Percentiles rank a stretch among this genome's conserved stretches.
These are phyloP conservation scores for Trichoderma erinaceum DNA, from an alignment of 495 filamentous ascomycete species.

Conservation along the genomic window DNA sequence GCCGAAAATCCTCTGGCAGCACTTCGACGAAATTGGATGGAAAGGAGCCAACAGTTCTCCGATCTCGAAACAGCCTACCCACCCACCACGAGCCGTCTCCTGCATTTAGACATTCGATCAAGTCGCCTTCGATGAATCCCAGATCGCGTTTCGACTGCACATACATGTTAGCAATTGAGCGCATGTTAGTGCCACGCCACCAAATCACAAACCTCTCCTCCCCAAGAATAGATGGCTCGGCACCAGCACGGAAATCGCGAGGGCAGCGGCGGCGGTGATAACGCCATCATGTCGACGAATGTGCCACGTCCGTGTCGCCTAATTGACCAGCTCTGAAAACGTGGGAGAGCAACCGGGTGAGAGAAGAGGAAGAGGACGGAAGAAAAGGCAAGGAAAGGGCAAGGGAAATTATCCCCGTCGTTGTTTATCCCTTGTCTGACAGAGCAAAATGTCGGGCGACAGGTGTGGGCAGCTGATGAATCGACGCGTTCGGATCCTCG, in stretches of 20 bases:
- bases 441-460: not conserved
- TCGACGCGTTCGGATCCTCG: conserved; percentile 2
- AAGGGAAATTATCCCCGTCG: not conserved
- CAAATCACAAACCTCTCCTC: conserved; percentile 65
- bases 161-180: conserved; percentile 20
- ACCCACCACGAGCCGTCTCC: conserved; percentile 99
- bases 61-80: conserved; percentile 79
- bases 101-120: conserved; percentile 96
- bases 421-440: conserved; percentile 13
- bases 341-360: not conserved
- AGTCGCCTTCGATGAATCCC: conserved; percentile 93
- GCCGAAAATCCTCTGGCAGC: conserved; percentile 74
- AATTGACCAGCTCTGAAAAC: conserved; percentile 7
- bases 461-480: conserved; percentile 11
- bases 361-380: not conserved
- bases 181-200: conserved; percentile 16
- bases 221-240: conserved; percentile 91
- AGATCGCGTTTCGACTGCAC: conserved; percentile 77
- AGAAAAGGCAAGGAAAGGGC: not conserved
- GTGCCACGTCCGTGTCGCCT: not conserved
- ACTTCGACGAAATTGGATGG: conserved; percentile 97
- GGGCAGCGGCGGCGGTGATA: conserved; percentile 61
- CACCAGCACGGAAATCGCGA: conserved; percentile 93
- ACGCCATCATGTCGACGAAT: conserved; percentile 34
- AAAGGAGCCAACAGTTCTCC: conserved; percentile 81